Evolutionary conservation across 2,329 filamentous ascomycete species (phyloP).

Genomic region (Pleoardoris graminearum): DNA sequence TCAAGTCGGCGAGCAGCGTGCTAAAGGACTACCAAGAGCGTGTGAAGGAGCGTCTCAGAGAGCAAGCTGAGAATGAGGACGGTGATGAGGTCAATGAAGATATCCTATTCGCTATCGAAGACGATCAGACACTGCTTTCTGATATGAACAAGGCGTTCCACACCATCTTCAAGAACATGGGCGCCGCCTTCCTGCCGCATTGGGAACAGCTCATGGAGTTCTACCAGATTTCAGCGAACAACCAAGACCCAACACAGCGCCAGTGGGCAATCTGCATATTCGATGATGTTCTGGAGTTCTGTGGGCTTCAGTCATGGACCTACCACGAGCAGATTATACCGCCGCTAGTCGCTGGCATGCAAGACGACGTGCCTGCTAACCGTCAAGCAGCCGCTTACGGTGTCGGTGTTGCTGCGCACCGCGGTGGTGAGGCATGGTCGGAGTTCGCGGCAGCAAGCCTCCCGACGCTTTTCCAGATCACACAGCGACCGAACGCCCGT

Average conservation of each 20-base stretch:
- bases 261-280: slow-evolving; percentile 99
- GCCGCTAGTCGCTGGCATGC: slow-evolving; percentile 83
- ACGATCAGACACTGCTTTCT: slow-evolving; percentile 92
- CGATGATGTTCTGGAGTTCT: slow-evolving; percentile 98
- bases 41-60: slow-evolving; percentile 80
- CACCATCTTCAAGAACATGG: slow-evolving; percentile 97
- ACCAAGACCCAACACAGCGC: slow-evolving; percentile 82
- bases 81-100: slow-evolving; percentile 90
- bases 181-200: slow-evolving; percentile 76
- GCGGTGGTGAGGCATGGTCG: slow-evolving; percentile 83
- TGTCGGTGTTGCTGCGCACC: slow-evolving; percentile 91
- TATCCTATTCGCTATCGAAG: slow-evolving; percentile 86
- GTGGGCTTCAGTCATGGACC: slow-evolving; percentile 81
- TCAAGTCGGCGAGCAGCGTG: slow-evolving; percentile 80
- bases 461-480: slow-evolving; percentile 81
- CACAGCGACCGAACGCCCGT: slow-evolving; percentile 77
- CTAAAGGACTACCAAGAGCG: slow-evolving; percentile 92
- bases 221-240: slow-evolving; percentile 83
- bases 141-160: slow-evolving; percentile 99
- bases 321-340: slow-evolving; percentile 86
- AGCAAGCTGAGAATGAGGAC: slow-evolving; percentile 81
- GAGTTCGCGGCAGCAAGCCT: slow-evolving; percentile 82
- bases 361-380: slow-evolving; percentile 84
- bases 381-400: slow-evolving; percentile 95
- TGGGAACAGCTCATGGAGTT: slow-evolving; percentile 87